Evolutionary conservation across 495 filamentous ascomycete genomes (phyloP), one percentile per base, ranked within the genome.

Genomic region (Pyrenopolyporus hunteri): DNA sequence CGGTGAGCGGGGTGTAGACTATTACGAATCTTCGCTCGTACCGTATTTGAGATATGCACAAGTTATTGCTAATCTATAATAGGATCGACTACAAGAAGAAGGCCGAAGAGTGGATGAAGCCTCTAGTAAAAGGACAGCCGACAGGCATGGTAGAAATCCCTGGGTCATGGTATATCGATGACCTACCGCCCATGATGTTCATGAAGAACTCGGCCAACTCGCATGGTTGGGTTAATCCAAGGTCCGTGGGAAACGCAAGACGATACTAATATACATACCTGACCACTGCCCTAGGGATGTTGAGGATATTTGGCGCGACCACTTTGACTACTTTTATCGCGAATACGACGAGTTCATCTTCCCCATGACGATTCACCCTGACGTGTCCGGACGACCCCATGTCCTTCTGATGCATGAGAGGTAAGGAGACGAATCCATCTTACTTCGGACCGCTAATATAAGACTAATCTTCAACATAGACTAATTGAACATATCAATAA

Each of bases 401-500:
- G 82, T 81, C 0, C 58, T 86, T 13, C 51, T 83, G 1, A 82
- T 87, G 80, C 80, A 83, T 45, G 83, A 86, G 62, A 70, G 67
- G 59, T 64, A 65, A 31, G 29, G 19, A 31, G 4, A 4, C 26
- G 9, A 29, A 10, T 20, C 7, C n/a, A 11, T 20, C 13, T 16
- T 6, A 16, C 10, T 19, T 16, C 4, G 9, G 16, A 2, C 10
- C 16, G 20, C 7, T 2, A 4, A 11, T 32, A 6, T 19, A 8
- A 57, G 45, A 26, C 46, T 51, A 10, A 57, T 25, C 20, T 8
- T 1, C 5, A 42, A 22, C 37, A 43, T 13, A 69, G 80, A 64
- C 73, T 76, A 14, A 90, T 91, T 57, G 87, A 90, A 58, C 80
- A 88, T 57, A 87, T 90, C 63, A 89, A 89, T 52, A 81, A 81